Evolutionary conservation across 2,329 filamentous ascomycete species (phyloP).

Genomic region (Epicoccum nigrum): DNA sequence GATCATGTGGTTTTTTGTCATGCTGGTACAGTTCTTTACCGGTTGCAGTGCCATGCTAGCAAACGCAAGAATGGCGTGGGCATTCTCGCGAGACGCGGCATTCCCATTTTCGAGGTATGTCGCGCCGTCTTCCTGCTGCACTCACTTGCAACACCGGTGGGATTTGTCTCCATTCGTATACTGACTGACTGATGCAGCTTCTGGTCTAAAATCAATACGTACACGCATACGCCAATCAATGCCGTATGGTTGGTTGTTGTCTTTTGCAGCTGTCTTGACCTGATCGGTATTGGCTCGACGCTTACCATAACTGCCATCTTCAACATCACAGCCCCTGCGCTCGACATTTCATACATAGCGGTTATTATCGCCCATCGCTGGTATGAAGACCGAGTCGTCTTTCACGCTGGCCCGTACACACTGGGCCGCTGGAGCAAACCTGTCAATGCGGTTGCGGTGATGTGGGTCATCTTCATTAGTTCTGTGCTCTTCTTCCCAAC

Average conservation of each 20-base stretch:
- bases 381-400: constrained; percentile 59
- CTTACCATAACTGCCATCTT: constrained; percentile 58
- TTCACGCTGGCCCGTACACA: constrained; percentile 64
- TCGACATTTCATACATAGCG: constrained; percentile 63
- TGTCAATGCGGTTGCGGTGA: constrained; percentile 62
- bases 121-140: too few relatives aligned
- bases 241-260: constrained; percentile 68
- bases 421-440: constrained; percentile 62
- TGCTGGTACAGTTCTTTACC: constrained; percentile 69
- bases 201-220: constrained; percentile 59
- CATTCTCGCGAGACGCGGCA: constrained; percentile 65
- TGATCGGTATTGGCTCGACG: constrained; percentile 59
- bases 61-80: constrained; percentile 67
- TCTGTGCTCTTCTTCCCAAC: constrained; percentile 62
- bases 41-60: constrained; percentile 69
- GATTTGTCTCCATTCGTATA: too few relatives aligned
- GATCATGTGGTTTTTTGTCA: constrained; percentile 66
- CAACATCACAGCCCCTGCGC: constrained; percentile 55
- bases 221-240: constrained; percentile 65
- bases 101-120: constrained; percentile 63
- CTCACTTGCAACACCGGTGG: neutral
- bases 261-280: constrained; percentile 60
- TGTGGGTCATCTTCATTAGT: constrained; percentile 68
- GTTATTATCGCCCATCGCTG: constrained; percentile 65
- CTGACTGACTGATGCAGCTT: constrained; percentile 51